Evolutionary conservation across 345 rosid species (phyloP), one percentile per base, ranked within the genome.

Genomic region (Acer campestre): DNA sequence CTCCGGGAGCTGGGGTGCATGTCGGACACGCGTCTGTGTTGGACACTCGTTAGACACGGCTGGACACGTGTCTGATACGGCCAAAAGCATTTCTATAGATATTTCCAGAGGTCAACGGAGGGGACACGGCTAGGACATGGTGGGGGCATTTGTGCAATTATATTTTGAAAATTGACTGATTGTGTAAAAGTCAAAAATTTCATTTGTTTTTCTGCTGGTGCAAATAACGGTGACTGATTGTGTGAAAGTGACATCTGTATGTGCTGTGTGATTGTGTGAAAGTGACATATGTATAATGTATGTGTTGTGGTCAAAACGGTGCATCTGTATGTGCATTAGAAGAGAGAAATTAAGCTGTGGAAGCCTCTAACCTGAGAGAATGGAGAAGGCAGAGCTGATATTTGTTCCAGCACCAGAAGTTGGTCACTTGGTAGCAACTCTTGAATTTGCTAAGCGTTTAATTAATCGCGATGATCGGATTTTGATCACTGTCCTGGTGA

Each of bases 391-490:
- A 38, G 85, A 86, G 79, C 78, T 85, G 17, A 79, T 85, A n/a
- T 66, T 86, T 25, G 6, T 86, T 31, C 87, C 89, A 62, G 31
- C 56, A 2, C 86, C 88, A 3, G 66, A 67, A 12, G 20, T 9
- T 1, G 89, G 93, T 25, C 95, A 93, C 82, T 68, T 85, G 29
- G 80, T 78, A 10, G 84, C 90, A 4, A 44, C 86, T 59, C 61
- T 86, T 8, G 95, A 89, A 67, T 82, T 89, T 53, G 88, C 91
- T 0, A 86, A 84, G 49, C 73, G 80, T 58, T 77, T 92, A 17
- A 62, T 89, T 53, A 48, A 75, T 61, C 82, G 38, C 0, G 83
- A 90, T 67, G 65, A 75, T 51, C 79, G 81, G 44, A 51, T 90
- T 27, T 70, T 18, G 10, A 25, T 84, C 80, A 83, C 82, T 9